These are phyloP conservation scores for Chalciporus pseudorubinellus DNA, from an alignment of 768 basidiomycete genomes.

Conservation along the genomic window DNA sequence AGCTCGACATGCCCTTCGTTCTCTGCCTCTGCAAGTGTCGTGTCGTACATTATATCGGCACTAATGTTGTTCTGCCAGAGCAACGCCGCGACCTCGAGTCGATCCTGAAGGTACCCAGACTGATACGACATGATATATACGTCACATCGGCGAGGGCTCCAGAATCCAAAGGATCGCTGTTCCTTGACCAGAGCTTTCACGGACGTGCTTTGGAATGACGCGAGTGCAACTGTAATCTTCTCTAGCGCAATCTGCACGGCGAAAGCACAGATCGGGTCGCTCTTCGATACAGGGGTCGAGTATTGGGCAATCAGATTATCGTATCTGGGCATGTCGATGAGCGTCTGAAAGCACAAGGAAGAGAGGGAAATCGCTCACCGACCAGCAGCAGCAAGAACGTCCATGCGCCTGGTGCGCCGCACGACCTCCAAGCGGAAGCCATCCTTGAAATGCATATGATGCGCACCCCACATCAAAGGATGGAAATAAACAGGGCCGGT, in stretches of 20 bases:
- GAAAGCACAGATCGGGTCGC: conserved; percentile 60
- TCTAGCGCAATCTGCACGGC: conserved; percentile 78
- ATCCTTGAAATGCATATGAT: conserved; percentile 63
- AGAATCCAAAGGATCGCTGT: conserved; percentile 80
- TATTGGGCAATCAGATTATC: conserved; percentile 66
- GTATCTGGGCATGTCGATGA: conserved; percentile 46
- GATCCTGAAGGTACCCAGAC: conserved; percentile 69
- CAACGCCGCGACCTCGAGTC: conserved; percentile 72
- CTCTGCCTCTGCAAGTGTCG: conserved; percentile 58
- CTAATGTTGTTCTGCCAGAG: conserved; percentile 83
- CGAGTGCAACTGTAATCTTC: conserved; percentile 69
- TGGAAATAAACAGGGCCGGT: conserved; percentile 59
- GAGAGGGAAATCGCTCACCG: conserved; percentile 44
- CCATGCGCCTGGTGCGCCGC: conserved; percentile 58
- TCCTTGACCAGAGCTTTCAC: conserved; percentile 73
- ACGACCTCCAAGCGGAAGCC: conserved; percentile 78
- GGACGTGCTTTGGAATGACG: conserved; percentile 62
- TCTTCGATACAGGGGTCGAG: conserved; percentile 51
- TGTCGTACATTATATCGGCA: conserved; percentile 86
- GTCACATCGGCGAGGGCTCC: conserved; percentile 87
- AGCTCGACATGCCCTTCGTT: conserved; percentile 64
- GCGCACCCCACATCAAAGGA: conserved; percentile 70
- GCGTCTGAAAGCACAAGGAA: neutral
- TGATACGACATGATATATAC: conserved; percentile 83
- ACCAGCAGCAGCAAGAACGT: conserved; percentile 82